These are phyloP conservation scores for Penicillium steckii DNA, from an alignment of 495 filamentous ascomycete species.

Conservation along the genomic window DNA sequence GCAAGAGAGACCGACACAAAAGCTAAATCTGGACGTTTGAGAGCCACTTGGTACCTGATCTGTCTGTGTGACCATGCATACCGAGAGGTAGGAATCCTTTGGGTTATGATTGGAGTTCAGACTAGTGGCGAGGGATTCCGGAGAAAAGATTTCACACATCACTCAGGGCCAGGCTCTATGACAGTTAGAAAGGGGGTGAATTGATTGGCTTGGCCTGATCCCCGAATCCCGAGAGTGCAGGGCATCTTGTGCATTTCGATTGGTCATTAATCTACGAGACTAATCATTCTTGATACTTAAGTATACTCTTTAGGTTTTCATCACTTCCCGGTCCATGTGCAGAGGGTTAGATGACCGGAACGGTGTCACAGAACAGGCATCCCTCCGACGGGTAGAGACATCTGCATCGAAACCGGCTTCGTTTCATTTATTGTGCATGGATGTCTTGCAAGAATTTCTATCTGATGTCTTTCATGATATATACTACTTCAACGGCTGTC, in stretches of 20 bases:
- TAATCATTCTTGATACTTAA: no score
- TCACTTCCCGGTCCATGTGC: background rate
- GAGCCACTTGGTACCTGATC: constrained; percentile 23
- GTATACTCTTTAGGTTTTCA: background rate
- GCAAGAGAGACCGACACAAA: background rate
- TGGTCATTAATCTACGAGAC: background rate
- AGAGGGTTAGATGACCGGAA: constrained; percentile 15
- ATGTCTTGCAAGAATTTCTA: background rate
- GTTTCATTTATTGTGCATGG: constrained; percentile 26
- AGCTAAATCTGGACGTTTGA: background rate
- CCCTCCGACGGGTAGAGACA: constrained; percentile 24
- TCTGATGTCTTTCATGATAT: no score
- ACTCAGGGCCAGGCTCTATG: background rate
- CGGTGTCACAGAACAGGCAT: constrained; percentile 25
- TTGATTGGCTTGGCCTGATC: background rate
- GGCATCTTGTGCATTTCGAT: background rate
- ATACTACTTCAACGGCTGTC: no score
- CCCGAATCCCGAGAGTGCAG: background rate
- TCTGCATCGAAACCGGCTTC: constrained; percentile 16
- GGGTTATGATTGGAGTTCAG: constrained; percentile 11
- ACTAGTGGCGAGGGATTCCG: constrained; percentile 11
- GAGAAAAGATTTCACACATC: constrained; percentile 10
- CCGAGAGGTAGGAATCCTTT: constrained; percentile 9
- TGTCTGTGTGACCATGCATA: constrained; percentile 19
- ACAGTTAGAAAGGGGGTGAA: constrained; percentile 6